Evolutionary conservation across 2,329 filamentous ascomycete genomes (phyloP), one percentile per base, ranked within the genome.

Genomic region (Fusarium aywerte): DNA sequence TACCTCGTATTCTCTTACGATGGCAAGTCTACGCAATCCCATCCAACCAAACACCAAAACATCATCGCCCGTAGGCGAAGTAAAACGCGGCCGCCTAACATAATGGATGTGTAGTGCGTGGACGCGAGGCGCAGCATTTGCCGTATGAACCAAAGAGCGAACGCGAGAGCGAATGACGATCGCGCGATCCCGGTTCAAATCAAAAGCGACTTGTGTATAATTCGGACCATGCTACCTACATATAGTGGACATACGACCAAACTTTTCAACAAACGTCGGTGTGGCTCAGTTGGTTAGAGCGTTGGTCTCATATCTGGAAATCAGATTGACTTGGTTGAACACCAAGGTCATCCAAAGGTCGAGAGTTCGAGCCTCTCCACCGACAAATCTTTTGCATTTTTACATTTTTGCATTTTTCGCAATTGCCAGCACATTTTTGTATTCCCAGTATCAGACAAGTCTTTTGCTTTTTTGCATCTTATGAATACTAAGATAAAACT

Each of bases 231-330:
- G 4, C 2, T 31, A 2, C 25, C 12, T 21, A 20, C 25, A 44
- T 21, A 2, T n/a, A 15, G 2, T 4, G 4, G 8, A 16, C 15
- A 20, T 4, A 44, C 6, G 23, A 44, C 8, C 0, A 0, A 4
- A 9, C 20, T 12, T 4, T n/a, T 29, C 10, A 15, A 10, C 2
- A 10, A n/a, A 25, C 21, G 69, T 74, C 72, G 73, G 72, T 68
- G 70, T 77, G 75, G 76, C 76, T 76, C 74, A 77, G 76, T 75
- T 76, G 76, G 76, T 76, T 77, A 77, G 74, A 76, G 76, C 76
- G 76, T 77, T 75, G 75, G 75, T 77, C 75, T 77, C 75, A 73
- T 76, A 75, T 29, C 25, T 36, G 7, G 0, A 42, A n/a, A 23
- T 45, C 18, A 67, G 23, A 16, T 4, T 73, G 70, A 73, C 51